phyloP scores from a whole-genome alignment of 805 yeast genomes.

The Myxozyma geophila region DNA sequence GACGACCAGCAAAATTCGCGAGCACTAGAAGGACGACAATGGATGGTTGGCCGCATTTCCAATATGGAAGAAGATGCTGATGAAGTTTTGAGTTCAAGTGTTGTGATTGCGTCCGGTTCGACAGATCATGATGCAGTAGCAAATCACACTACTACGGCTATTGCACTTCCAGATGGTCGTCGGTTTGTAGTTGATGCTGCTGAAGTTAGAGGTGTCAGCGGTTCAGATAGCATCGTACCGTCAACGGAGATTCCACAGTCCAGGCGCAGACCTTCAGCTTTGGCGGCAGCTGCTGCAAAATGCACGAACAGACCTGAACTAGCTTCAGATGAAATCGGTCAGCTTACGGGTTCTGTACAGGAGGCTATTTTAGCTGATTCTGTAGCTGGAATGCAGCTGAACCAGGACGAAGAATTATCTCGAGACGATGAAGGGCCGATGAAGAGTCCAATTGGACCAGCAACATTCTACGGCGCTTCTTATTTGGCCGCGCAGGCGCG shows the following conservation, averaged over 20 bases:
- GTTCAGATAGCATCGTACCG: not conserved
- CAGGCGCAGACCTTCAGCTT: conserved; percentile 22
- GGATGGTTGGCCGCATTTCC: conserved; percentile 77
- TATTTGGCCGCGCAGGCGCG: conserved; percentile 22
- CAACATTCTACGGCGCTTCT: conserved; percentile 12
- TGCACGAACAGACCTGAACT: not conserved
- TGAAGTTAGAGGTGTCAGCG: conserved; percentile 14
- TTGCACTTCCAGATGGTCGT: conserved; percentile 17
- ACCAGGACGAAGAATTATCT: not conserved
- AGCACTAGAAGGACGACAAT: conserved; percentile 59
- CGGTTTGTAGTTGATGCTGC: conserved; percentile 30
- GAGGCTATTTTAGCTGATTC: not conserved
- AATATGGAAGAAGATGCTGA: conserved; percentile 61
- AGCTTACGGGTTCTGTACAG: not conserved
- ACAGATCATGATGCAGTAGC: not conserved
- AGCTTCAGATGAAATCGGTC: not conserved
- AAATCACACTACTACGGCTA: not conserved
- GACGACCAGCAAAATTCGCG: conserved; percentile 44
- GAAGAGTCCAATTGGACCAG: not conserved
- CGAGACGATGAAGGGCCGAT: not conserved
- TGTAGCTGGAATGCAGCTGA: conserved; percentile 3
- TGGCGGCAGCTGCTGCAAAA: conserved; percentile 28
- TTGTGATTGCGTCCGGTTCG: not conserved
- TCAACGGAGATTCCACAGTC: not conserved
- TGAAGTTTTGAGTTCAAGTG: conserved; percentile 15